These are phyloP conservation scores for Sugiyamaella boreocaroliniensis DNA, from an alignment of 805 yeast species.

Conservation along the genomic window DNA sequence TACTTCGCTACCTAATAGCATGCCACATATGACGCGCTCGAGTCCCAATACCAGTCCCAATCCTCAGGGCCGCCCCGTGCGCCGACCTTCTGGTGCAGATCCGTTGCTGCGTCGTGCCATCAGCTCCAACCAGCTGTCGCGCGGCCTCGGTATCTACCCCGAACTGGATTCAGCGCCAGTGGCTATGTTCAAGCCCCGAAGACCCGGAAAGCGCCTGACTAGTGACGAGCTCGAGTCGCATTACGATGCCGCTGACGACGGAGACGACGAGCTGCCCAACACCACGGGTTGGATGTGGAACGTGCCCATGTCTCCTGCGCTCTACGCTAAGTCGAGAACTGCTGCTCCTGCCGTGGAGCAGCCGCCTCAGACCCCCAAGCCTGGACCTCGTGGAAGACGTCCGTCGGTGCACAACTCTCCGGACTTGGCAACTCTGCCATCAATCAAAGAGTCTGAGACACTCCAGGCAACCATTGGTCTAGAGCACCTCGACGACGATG, in stretches of 20 bases:
- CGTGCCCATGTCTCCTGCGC: conserved; percentile 57
- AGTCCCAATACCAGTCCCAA: neutral
- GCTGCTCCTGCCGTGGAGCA: conserved; percentile 1
- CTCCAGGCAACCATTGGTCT: conserved; percentile 17
- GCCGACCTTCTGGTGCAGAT: neutral
- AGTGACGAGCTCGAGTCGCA: conserved; percentile 26
- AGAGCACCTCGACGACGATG: conserved; percentile 31
- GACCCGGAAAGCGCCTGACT: neutral
- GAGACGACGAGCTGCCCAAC: conserved; percentile 50
- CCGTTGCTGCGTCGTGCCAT: conserved; percentile 16
- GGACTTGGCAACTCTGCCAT: conserved; percentile 8
- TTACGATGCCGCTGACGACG: conserved; percentile 32
- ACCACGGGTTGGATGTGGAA: conserved; percentile 48
- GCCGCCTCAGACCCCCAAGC: neutral
- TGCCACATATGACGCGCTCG: conserved; percentile 1
- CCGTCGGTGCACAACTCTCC: conserved; percentile 6
- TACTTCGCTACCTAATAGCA: neutral
- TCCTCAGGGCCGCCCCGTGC: neutral
- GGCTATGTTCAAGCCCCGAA: neutral
- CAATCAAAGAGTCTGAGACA: conserved; percentile 22
- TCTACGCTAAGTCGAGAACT: conserved; percentile 32
- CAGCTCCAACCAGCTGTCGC: conserved; percentile 13
- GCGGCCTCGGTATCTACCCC: conserved; percentile 9
- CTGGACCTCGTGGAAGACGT: conserved; percentile 2
- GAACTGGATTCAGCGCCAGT: neutral